Percentiles rank a stretch among this genome's conserved stretches.
These are phyloP conservation scores for Auricularia sp. DNA, from an alignment of 768 basidiomycete genomes.

Conservation along the genomic window DNA sequence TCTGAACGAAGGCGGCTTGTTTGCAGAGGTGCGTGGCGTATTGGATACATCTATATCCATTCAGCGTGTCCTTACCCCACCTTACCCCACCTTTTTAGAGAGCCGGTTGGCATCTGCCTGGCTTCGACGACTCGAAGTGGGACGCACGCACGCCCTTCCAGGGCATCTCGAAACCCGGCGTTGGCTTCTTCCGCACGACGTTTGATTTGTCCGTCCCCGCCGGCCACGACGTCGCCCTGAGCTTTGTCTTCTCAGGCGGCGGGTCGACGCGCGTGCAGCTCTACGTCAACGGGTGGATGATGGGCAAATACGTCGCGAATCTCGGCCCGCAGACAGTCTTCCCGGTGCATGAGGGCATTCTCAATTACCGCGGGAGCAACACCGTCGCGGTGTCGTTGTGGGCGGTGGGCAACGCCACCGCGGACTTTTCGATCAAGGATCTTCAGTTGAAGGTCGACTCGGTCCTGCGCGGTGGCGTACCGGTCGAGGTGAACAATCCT, in stretches of 20 bases:
- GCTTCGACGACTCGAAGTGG: slow-evolving; percentile 56
- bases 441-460: slow-evolving; percentile 47
- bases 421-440: slow-evolving; percentile 33
- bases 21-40: slow-evolving; percentile 32
- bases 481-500: background rate
- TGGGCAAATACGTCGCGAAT: slow-evolving; percentile 66
- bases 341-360: slow-evolving; percentile 75
- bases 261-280: background rate
- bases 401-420: slow-evolving; percentile 43
- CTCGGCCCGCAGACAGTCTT: slow-evolving; percentile 71
- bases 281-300: slow-evolving; percentile 59
- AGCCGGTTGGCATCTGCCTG: slow-evolving; percentile 65
- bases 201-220: slow-evolving; percentile 52
- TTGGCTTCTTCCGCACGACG: slow-evolving; percentile 75
- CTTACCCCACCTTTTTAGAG: slow-evolving; percentile 25
- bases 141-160: slow-evolving; percentile 39
- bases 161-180: slow-evolving; percentile 59
- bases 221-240: slow-evolving; percentile 57
- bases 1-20: slow-evolving; percentile 64
- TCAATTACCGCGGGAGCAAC: slow-evolving; percentile 62
- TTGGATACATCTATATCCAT: background rate
- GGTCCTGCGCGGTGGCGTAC: slow-evolving; percentile 54
- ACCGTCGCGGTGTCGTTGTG: slow-evolving; percentile 51
- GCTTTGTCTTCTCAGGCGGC: slow-evolving; percentile 55
- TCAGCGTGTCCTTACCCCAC: background rate